Percentiles rank a stretch among this genome's conserved stretches.
phyloP scores from a whole-genome alignment of 169 alveolate genomes.

The Plasmodium berghei region DNA sequence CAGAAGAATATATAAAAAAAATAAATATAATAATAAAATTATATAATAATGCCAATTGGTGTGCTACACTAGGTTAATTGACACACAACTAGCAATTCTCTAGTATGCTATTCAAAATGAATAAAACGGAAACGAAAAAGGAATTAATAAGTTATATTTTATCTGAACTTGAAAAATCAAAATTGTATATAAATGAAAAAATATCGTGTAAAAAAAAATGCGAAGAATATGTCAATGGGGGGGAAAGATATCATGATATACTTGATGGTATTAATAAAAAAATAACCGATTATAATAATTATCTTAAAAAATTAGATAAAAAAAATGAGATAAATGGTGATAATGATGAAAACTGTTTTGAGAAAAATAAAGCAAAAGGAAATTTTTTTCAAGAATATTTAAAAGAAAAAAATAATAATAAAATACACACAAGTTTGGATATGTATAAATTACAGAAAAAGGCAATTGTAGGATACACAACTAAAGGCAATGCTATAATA shows the following conservation, averaged over 20 bases:
- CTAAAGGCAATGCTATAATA: conserved; percentile 54
- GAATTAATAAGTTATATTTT: conserved; percentile 7
- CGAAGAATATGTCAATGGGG: neutral
- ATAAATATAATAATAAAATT: no score
- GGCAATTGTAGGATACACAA: conserved; percentile 47
- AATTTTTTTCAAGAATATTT: conserved; percentile 39
- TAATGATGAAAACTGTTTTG: neutral
- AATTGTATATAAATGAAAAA: conserved; percentile 9
- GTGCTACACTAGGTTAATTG: no score
- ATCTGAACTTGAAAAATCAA: conserved; percentile 47
- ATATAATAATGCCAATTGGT: no score
- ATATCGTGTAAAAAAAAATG: neutral
- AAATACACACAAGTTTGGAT: neutral
- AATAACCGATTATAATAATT: conserved; percentile 13
- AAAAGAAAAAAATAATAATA: neutral
- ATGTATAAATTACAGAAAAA: conserved; percentile 31
- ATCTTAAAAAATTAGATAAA: neutral
- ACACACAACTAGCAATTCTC: neutral
- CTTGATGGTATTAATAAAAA: conserved; percentile 3
- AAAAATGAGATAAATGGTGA: neutral
- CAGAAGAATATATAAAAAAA: no score
- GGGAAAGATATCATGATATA: conserved; percentile 16
- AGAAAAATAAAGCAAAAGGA: neutral
- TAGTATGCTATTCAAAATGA: conserved; percentile 11
- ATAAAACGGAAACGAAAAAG: neutral